Base-by-base conservation (phyloP, 2,329 filamentous ascomycete genomes). In the Arthrobotrys sinensis region DNA sequence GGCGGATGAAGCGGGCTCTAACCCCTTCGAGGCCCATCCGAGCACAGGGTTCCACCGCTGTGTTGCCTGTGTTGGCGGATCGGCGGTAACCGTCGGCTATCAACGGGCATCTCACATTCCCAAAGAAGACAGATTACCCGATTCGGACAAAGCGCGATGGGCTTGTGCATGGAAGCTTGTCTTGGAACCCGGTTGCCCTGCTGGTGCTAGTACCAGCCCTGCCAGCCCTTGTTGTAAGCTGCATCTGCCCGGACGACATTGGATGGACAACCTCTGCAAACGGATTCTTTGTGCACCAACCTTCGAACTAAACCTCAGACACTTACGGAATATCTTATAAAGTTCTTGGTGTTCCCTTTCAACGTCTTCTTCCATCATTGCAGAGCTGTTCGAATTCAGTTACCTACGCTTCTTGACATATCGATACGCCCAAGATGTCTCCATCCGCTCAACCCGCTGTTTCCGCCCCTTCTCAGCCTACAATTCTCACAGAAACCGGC, bases 401-500 rank as follows among this genome's bases (percentile, higher is more conserved):
- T 48, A 8, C n/a, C n/a, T n/a, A n/a, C n/a, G n/a, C n/a, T n/a
- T n/a, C n/a, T n/a, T n/a, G n/a, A n/a, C n/a, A n/a, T n/a, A n/a
- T n/a, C n/a, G n/a, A n/a, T n/a, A n/a, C n/a, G 80, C 34, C 53
- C 24, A 84, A 81, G 83, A 90, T 91, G 89, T 87, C 88, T 80
- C 89, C 89, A 79, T 89, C 88, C 81, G 88, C 88, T 7, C 68
- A 71, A 8, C 32, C 55, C 8, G 24, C 40, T 19, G 24, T 55
- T 11, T n/a, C 34, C 3, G 14, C 52, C 32, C n/a, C 32, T 11
- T 10, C 55, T 76, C 85, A 89, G 82, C 86, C 87, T 80, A 84
- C 86, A 81, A 80, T 83, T 67, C 81, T 83, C 24, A 81, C 82
- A 10, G 78, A 81, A 21, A 82, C 81, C 50, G 83, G 83, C 63